phyloP scores from a whole-genome alignment of 2,329 filamentous ascomycete genomes.

The Atkinsonella hypoxylon region DNA sequence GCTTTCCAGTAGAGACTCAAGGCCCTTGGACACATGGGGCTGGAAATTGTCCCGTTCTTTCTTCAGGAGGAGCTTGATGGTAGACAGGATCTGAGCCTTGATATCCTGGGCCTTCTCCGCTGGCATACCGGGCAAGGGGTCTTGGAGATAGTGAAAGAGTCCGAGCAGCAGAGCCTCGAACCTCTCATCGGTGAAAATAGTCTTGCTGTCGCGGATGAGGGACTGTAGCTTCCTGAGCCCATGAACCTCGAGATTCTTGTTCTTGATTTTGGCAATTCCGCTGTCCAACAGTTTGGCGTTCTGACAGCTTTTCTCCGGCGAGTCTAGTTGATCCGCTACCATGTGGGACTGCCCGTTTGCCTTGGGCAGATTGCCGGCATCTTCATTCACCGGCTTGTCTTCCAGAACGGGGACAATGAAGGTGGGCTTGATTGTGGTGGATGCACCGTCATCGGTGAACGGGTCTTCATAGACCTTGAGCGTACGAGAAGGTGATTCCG shows the following conservation, averaged over 20 bases:
- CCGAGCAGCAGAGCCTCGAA: slow-evolving; percentile 57
- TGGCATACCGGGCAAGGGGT: slow-evolving; percentile 39
- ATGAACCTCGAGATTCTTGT: slow-evolving; percentile 64
- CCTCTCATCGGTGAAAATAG: slow-evolving; percentile 52
- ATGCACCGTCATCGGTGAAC: slow-evolving; percentile 33
- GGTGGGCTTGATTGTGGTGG: slow-evolving; percentile 29
- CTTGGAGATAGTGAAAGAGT: slow-evolving; percentile 61
- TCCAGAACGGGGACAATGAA: slow-evolving; percentile 42
- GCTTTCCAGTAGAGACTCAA: slow-evolving; percentile 54
- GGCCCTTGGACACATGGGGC: slow-evolving; percentile 53
- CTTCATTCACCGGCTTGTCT: slow-evolving; percentile 49
- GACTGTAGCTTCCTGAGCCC: slow-evolving; percentile 70
- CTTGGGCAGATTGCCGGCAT: slow-evolving; percentile 23
- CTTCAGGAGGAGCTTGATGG: slow-evolving; percentile 60
- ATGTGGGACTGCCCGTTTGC: slow-evolving; percentile 12
- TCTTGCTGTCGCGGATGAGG: slow-evolving; percentile 54
- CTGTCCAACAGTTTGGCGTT: slow-evolving; percentile 56
- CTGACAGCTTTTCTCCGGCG: slow-evolving; percentile 41
- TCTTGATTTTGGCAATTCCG: slow-evolving; percentile 60
- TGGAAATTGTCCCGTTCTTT: slow-evolving; percentile 54
- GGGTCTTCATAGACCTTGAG: slow-evolving; percentile 54
- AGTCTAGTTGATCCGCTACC: slow-evolving; percentile 13
- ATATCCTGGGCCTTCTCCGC: slow-evolving; percentile 58
- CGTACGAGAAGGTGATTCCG: slow-evolving; percentile 22
- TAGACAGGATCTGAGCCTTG: slow-evolving; percentile 62